Conservation (phyloP, 805 yeast species). For the Suhomyces kilbournensis region DNA sequence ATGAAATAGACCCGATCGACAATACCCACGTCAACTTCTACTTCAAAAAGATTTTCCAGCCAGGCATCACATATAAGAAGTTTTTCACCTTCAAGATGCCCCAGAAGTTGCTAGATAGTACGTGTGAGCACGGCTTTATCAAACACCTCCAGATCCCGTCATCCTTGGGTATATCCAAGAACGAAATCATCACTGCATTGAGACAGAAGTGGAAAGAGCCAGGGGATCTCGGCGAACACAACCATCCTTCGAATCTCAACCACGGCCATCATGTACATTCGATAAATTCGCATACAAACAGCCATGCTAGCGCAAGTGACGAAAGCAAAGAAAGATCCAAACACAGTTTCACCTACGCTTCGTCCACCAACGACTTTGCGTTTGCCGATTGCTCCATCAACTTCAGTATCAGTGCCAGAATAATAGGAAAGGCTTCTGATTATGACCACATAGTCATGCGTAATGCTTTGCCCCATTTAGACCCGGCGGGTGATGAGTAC, state of each 20-base stretch:
- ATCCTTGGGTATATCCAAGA: slow-evolving; percentile 32
- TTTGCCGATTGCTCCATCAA: slow-evolving; percentile 28
- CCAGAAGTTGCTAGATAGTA: slow-evolving; percentile 31
- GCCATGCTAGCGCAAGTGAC: background rate
- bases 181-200: slow-evolving; percentile 23
- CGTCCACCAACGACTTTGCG: slow-evolving; percentile 26
- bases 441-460: slow-evolving; percentile 18
- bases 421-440: slow-evolving; percentile 36
- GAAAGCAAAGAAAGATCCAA: slow-evolving; percentile 5
- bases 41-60: slow-evolving; percentile 23
- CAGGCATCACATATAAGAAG: slow-evolving; percentile 35
- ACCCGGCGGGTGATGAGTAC: slow-evolving; percentile 22
- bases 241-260: background rate
- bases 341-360: slow-evolving; percentile 14
- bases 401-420: slow-evolving; percentile 34
- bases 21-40: slow-evolving; percentile 25
- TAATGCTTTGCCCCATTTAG: slow-evolving; percentile 12
- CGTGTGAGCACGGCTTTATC: slow-evolving; percentile 34
- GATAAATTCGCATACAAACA: background rate
- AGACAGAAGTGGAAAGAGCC: slow-evolving; percentile 24
- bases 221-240: slow-evolving; percentile 1
- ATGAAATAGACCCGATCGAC: slow-evolving; percentile 32
- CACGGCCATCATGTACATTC: background rate
- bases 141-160: slow-evolving; percentile 39
- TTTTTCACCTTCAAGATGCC: slow-evolving; percentile 41